Evolutionary conservation across 129 eudicot genomes (phyloP).

Genomic region (Flaveria robusta): DNA sequence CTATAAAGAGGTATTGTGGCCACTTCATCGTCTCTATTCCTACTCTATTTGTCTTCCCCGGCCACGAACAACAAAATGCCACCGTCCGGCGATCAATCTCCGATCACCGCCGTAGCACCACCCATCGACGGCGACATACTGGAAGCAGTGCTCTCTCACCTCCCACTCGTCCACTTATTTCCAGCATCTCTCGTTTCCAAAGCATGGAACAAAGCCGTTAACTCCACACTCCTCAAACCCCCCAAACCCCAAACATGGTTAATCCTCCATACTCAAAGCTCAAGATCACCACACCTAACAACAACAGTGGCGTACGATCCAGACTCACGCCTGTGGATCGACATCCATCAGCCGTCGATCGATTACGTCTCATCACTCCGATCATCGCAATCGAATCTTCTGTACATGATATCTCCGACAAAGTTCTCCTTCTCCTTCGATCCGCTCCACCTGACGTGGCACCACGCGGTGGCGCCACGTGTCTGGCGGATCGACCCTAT

Average conservation of each 20-base stretch:
- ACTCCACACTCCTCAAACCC: constrained; percentile 37
- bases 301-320: constrained; percentile 59
- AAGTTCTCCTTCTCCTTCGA: constrained; percentile 44
- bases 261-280: constrained; percentile 45
- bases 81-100: not conserved
- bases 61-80: not conserved
- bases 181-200: constrained; percentile 49
- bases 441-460: constrained; percentile 53
- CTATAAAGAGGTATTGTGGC: too few relatives aligned
- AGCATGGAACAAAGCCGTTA: constrained; percentile 50
- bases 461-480: constrained; percentile 42
- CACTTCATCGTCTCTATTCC: too few relatives aligned
- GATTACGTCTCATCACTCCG: constrained; percentile 37
- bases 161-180: constrained; percentile 52
- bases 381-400: constrained; percentile 43
- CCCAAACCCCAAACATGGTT: constrained; percentile 55
- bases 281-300: constrained; percentile 36
- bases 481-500: constrained; percentile 59
- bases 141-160: constrained; percentile 46
- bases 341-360: constrained; percentile 29
- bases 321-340: constrained; percentile 49
- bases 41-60: not conserved
- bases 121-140: constrained; percentile 48
- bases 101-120: not conserved
- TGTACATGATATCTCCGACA: constrained; percentile 43